Conservation (phyloP, 202 grass and related monocot species). For the Zoysia matrella region DNA sequence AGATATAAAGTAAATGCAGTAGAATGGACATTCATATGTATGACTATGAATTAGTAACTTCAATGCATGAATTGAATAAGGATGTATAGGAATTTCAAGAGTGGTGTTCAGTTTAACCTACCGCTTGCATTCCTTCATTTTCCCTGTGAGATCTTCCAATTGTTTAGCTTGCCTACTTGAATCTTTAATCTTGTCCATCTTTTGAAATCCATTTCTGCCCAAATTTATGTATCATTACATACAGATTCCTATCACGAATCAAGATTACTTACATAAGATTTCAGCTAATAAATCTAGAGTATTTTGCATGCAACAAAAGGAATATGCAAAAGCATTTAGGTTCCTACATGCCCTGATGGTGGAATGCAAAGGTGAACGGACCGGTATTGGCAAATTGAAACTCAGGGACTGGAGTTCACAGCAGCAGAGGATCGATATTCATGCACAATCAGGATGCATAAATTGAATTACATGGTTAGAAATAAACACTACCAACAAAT, state of each 20-base stretch:
- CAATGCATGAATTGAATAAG: not conserved
- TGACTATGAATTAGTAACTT: not conserved
- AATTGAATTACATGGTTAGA: not conserved
- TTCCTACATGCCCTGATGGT: not conserved
- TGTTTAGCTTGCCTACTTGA: conserved; percentile 88
- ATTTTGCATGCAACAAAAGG: not conserved
- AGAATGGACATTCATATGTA: not conserved
- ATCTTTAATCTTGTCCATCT: conserved; percentile 98
- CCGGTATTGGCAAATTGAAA: conserved; percentile 14
- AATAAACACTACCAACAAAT: not conserved
- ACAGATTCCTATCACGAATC: not conserved
- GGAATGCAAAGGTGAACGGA: conserved; percentile 22
- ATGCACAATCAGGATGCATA: not conserved
- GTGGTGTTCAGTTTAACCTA: conserved; percentile 42
- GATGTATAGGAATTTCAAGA: conserved; percentile 30
- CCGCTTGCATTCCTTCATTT: conserved; percentile 97
- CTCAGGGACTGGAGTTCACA: not conserved
- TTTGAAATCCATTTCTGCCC: conserved; percentile 97
- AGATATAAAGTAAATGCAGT: conserved; percentile 14
- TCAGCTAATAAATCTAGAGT: not conserved
- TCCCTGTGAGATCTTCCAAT: conserved; percentile 92
- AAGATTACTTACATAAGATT: not conserved
- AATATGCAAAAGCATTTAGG: conserved; percentile 1
- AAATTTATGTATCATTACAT: conserved; percentile 22
- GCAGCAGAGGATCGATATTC: not conserved